Conservation (phyloP, 2,329 filamentous ascomycete species). For the Nigrospora osmanthi region DNA sequence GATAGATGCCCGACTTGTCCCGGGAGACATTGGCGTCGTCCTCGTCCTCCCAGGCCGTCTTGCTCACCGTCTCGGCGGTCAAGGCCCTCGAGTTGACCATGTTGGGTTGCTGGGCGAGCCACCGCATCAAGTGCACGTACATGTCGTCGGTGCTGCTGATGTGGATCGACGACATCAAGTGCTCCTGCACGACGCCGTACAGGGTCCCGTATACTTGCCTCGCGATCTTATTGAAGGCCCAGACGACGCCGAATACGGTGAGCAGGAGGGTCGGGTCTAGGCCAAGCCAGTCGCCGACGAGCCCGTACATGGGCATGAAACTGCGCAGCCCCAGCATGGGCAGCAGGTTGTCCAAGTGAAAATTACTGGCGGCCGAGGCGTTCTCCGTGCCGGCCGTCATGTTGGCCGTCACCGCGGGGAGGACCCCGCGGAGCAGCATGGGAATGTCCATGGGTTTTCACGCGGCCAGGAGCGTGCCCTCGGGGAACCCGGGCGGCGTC, state of each 20-base stretch:
- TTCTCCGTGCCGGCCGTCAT: slow-evolving; percentile 8
- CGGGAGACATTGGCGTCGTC: slow-evolving; percentile 21
- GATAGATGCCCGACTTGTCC: slow-evolving; percentile 29
- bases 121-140: slow-evolving; percentile 50
- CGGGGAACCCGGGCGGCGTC: no score
- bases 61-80: slow-evolving; percentile 46
- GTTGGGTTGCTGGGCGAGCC: slow-evolving; percentile 43
- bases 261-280: slow-evolving; percentile 41
- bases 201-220: slow-evolving; percentile 25
- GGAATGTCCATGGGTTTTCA: slow-evolving; percentile 10
- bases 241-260: slow-evolving; percentile 35
- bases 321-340: slow-evolving; percentile 32
- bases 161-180: slow-evolving; percentile 44
- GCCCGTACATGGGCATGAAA: slow-evolving; percentile 36
- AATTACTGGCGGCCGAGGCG: slow-evolving; percentile 2
- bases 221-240: slow-evolving; percentile 33
- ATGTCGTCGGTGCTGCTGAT: slow-evolving; percentile 50
- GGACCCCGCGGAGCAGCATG: slow-evolving; percentile 8
- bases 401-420: slow-evolving; percentile 11
- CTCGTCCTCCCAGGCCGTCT: slow-evolving; percentile 43
- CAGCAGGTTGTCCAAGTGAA: slow-evolving; percentile 30
- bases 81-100: slow-evolving; percentile 43
- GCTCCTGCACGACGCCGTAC: slow-evolving; percentile 28
- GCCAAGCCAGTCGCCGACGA: slow-evolving; percentile 35
- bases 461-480: no score